phyloP scores from a whole-genome alignment of 176 grass and related monocot species.

The Hordeum marinum region DNA sequence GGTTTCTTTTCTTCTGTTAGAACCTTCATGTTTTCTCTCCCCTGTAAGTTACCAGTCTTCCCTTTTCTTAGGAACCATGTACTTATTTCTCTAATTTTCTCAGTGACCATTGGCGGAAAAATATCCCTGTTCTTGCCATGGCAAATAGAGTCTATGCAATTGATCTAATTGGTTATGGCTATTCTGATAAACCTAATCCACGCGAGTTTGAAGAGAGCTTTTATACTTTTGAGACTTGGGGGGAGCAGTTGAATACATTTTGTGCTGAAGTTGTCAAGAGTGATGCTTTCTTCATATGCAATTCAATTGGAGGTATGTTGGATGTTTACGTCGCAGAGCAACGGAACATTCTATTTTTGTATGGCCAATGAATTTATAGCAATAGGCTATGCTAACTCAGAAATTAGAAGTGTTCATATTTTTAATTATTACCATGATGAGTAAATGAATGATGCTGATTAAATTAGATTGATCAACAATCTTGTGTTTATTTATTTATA shows the following conservation, averaged over 20 bases:
- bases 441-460: not conserved
- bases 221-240: slow-evolving; percentile 99
- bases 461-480: not conserved
- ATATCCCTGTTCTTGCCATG: slow-evolving; percentile 63
- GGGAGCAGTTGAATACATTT: slow-evolving; percentile 79
- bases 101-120: slow-evolving; percentile 94
- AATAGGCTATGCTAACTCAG: not conserved
- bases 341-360: not conserved
- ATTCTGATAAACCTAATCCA: slow-evolving; percentile 95
- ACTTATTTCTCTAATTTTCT: not conserved
- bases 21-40: not conserved
- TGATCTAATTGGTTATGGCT: slow-evolving; percentile 93
- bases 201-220: slow-evolving; percentile 43
- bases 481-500: not conserved
- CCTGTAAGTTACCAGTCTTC: not conserved
- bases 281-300: slow-evolving; percentile 94
- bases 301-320: slow-evolving; percentile 90
- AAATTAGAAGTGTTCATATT: not conserved
- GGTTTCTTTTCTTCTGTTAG: not conserved
- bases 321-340: not conserved
- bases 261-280: slow-evolving; percentile 70
- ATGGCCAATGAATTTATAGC: not conserved
- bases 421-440: not conserved
- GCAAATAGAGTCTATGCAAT: slow-evolving; percentile 70
- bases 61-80: not conserved